A percentile compares a stretch with the other conserved stretches of the same genome.
phyloP scores from a whole-genome alignment of 1,284 basidiomycete species.

The Sphaerobolus stellatus region DNA sequence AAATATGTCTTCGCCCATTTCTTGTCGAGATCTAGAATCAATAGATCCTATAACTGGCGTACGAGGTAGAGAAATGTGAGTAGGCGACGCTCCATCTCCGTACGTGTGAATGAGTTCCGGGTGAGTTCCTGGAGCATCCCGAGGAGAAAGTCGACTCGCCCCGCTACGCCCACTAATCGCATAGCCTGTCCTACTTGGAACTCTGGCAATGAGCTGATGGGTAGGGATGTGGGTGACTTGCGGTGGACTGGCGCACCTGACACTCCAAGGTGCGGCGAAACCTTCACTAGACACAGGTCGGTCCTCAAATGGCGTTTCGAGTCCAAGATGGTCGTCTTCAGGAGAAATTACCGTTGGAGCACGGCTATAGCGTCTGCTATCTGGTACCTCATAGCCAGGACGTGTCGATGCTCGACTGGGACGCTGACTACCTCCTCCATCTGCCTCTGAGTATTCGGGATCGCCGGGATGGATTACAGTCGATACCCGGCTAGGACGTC shows the following conservation, averaged over 20 bases:
- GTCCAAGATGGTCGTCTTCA: neutral
- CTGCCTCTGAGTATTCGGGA: no score
- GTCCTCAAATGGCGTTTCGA: neutral
- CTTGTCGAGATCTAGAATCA: neutral
- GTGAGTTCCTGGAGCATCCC: neutral
- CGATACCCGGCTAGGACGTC: no score
- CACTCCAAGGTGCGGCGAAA: neutral
- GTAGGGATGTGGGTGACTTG: neutral
- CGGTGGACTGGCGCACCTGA: neutral
- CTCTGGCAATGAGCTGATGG: neutral
- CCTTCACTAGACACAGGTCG: neutral
- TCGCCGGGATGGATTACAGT: no score
- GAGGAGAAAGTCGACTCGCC: neutral
- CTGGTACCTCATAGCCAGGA: no score
- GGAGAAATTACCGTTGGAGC: slow-evolving; percentile 4
- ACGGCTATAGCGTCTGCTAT: no score
- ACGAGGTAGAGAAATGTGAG: slow-evolving; percentile 10
- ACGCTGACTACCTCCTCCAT: no score
- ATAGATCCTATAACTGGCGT: neutral
- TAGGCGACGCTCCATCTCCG: neutral
- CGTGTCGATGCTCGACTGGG: no score
- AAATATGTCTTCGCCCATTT: slow-evolving; percentile 4
- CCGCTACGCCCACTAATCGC: neutral
- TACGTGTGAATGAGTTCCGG: neutral
- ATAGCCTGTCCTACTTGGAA: neutral